Evolutionary conservation across 192 early-diverging fungal genomes (phyloP), one percentile per base, ranked within the genome.

Genomic region (Coemansia sp.): DNA sequence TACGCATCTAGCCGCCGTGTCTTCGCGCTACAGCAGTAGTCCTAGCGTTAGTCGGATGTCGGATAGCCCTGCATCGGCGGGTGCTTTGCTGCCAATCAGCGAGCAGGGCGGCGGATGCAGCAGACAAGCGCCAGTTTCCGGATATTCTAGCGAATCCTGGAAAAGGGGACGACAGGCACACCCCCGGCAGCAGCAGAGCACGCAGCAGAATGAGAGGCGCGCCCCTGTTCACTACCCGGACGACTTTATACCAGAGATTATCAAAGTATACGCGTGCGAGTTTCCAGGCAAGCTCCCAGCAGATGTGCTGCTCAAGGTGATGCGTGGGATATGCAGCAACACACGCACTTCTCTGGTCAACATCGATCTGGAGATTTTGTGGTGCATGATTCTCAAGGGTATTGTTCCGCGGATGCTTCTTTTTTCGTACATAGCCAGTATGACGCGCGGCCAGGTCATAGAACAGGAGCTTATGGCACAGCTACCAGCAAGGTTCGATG

Each of bases 311-410:
- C 66, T 81, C 43, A 68, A 71, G 41, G 70, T 81, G 39, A 81
- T 81, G 72, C 78, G 78, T 30, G 69, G 72, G 9, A 72, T 81
- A 55, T 81, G 70, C 49, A 59, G 73, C 63, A 72, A 60, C 60
- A 75, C 78, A 18, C 78, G 78, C 39, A 81, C 78, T 30, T 81
- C 78, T 34, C 57, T 81, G 30, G 63, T 81, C 60, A 81, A 81
- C 55, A 68, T 82, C 38, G 74, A 82, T 51, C 62, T 82, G 15
- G 79, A 82, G 71, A 64, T 82, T 0, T 60, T 64, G 39, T 82
- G 79, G 79, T 76, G 61, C 62, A 82, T 82, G 79, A 73, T 82
- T n/a, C 74, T 76, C 62, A 76, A 73, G 64, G 79, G 79, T 9
- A 71, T 82, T 5, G 63, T 82, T 23, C 79, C 79, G 35, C 73